phyloP scores from a whole-genome alignment of 352 stramenopile genomes.

The Phytophthora kernoviae region DNA sequence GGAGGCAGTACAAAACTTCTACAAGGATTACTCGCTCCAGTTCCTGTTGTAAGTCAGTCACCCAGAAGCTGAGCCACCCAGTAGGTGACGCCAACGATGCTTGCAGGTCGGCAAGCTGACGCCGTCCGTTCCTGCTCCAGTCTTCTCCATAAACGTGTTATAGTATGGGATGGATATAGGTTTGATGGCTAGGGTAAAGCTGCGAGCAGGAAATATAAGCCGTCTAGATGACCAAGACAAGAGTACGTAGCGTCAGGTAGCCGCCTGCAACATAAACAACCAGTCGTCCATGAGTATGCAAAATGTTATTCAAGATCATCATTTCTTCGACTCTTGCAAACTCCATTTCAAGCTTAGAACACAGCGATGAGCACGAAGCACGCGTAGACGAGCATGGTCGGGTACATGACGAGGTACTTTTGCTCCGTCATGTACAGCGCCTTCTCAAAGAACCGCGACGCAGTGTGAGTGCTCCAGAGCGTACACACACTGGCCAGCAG shows the following conservation, averaged over 20 bases:
- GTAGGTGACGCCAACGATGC: not conserved
- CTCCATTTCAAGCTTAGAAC: conserved; percentile 75
- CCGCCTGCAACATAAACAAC: too few relatives aligned
- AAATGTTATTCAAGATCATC: too few relatives aligned
- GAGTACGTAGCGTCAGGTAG: not conserved
- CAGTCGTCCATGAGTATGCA: too few relatives aligned
- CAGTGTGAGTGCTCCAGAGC: conserved; percentile 94
- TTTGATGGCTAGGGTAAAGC: not conserved
- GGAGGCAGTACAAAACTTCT: conserved; percentile 41
- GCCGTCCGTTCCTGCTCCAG: not conserved
- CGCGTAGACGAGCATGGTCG: conserved; percentile 96
- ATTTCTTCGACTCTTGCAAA: too few relatives aligned
- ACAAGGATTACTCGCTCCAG: conserved; percentile 46
- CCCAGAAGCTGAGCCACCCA: too few relatives aligned
- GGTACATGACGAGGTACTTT: conserved; percentile 98
- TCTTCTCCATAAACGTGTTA: not conserved
- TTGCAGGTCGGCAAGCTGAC: not conserved
- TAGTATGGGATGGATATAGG: not conserved
- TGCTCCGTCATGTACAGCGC: conserved; percentile 95
- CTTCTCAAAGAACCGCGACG: conserved; percentile 96
- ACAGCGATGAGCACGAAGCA: conserved; percentile 99
- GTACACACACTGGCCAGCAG: conserved; percentile 89
- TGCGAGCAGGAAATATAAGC: not conserved
- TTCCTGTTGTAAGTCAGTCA: conserved; percentile 40
- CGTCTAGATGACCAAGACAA: not conserved